These are phyloP conservation scores for Boletus semigastroideus DNA, from an alignment of 1,284 basidiomycete genomes.

Conservation along the genomic window DNA sequence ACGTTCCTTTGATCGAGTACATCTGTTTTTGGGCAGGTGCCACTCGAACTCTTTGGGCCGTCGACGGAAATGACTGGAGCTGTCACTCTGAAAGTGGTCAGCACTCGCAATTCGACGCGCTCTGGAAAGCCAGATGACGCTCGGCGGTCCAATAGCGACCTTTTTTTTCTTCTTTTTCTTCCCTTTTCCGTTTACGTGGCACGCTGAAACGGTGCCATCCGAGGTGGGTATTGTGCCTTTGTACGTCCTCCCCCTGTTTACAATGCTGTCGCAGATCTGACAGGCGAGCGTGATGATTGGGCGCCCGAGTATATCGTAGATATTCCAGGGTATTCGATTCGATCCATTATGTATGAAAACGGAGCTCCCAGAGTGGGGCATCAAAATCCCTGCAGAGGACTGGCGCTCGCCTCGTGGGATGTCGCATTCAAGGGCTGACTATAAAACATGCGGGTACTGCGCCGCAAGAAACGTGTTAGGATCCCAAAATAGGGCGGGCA, in stretches of 20 bases:
- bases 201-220: slow-evolving; percentile 16
- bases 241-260: slow-evolving; percentile 26
- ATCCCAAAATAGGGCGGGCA: slow-evolving; percentile 27
- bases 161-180: neutral
- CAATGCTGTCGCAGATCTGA: slow-evolving; percentile 21
- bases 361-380: slow-evolving; percentile 22
- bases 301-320: slow-evolving; percentile 26
- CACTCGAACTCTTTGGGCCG: slow-evolving; percentile 28
- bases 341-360: slow-evolving; percentile 34
- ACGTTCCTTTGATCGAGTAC: slow-evolving; percentile 29
- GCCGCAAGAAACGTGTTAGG: slow-evolving; percentile 34
- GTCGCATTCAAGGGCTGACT: slow-evolving; percentile 17
- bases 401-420: slow-evolving; percentile 31
- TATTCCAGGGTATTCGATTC: slow-evolving; percentile 21
- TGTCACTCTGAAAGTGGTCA: slow-evolving; percentile 28
- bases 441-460: slow-evolving; percentile 32
- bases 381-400: slow-evolving; percentile 21
- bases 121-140: slow-evolving; percentile 30
- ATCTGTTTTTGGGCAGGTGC: slow-evolving; percentile 32
- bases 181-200: slow-evolving; percentile 23
- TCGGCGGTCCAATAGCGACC: slow-evolving; percentile 11
- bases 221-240: slow-evolving; percentile 25
- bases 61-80: slow-evolving; percentile 38
- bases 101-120: slow-evolving; percentile 28
- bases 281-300: slow-evolving; percentile 15